Conservation (phyloP, 768 basidiomycete species). For the Suillus discolor region DNA sequence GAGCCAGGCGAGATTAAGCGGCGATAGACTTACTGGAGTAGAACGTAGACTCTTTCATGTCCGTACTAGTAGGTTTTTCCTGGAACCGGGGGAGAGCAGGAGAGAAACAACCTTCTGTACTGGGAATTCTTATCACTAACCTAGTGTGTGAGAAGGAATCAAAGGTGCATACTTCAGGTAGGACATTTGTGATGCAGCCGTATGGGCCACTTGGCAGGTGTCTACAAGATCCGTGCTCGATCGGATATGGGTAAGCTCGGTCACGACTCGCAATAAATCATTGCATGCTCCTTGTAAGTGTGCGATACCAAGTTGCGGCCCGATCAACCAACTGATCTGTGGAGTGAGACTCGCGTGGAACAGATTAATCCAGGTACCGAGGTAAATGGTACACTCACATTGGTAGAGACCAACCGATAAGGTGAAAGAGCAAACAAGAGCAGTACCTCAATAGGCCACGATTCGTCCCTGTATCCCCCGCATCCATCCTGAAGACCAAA, state of each 20-base stretch:
- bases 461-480: not conserved
- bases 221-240: not conserved
- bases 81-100: not conserved
- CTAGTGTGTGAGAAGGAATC: slow-evolving; percentile 1
- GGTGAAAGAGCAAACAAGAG: not conserved
- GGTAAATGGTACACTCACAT: not conserved
- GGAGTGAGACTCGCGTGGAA: slow-evolving; percentile 3
- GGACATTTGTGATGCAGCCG: not conserved
- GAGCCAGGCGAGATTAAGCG: not conserved
- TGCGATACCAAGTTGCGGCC: not conserved
- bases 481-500: not conserved
- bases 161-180: not conserved
- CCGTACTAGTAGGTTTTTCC: not conserved
- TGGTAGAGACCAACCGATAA: not conserved
- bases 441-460: not conserved
- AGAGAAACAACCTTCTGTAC: not conserved
- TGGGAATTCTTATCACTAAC: not conserved
- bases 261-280: not conserved
- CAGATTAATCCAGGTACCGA: not conserved
- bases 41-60: slow-evolving; percentile 1
- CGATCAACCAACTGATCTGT: slow-evolving; percentile 2
- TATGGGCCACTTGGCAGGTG: not conserved
- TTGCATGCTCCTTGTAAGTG: not conserved
- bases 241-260: not conserved
- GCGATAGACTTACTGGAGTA: not conserved